A percentile compares a stretch with the other conserved stretches of the same genome.
Evolutionary conservation across 805 yeast genomes (phyloP).

Genomic region (Scheffersomyces lignosus): DNA sequence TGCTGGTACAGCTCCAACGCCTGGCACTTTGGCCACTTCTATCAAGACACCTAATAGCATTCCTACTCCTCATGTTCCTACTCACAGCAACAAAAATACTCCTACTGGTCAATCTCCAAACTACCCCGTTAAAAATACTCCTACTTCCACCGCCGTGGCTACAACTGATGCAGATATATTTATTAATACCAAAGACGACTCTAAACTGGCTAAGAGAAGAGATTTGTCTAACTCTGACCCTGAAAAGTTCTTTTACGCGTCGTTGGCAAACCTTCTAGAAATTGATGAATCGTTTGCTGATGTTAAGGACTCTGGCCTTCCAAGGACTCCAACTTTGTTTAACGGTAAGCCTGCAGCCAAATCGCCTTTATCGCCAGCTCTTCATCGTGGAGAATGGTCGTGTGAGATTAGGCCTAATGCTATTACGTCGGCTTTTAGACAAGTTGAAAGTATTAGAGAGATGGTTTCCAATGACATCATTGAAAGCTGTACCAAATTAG

Average conservation of each 20-base stretch:
- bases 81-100: conserved; percentile 42
- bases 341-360: conserved; percentile 14
- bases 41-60: conserved; percentile 46
- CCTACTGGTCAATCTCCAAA: conserved; percentile 40
- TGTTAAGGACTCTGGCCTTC: conserved; percentile 11
- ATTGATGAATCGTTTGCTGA: conserved; percentile 39
- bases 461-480: conserved; percentile 21
- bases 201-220: conserved; percentile 44
- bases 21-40: conserved; percentile 36
- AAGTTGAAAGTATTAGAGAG: conserved; percentile 38
- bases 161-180: conserved; percentile 20
- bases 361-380: conserved; percentile 41
- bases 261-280: conserved; percentile 51
- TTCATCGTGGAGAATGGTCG: conserved; percentile 34
- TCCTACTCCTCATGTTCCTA: conserved; percentile 40
- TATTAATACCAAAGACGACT: conserved; percentile 32
- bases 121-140: conserved; percentile 11
- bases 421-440: conserved; percentile 47
- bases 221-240: conserved; percentile 49
- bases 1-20: conserved; percentile 36
- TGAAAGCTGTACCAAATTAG: neutral
- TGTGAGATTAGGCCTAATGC: conserved; percentile 48
- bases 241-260: conserved; percentile 48
- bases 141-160: conserved; percentile 5
- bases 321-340: conserved; percentile 23